Evolutionary conservation across 2,329 filamentous ascomycete genomes (phyloP), one percentile per base, ranked within the genome.

Genomic region (Colletotrichum godetiae): DNA sequence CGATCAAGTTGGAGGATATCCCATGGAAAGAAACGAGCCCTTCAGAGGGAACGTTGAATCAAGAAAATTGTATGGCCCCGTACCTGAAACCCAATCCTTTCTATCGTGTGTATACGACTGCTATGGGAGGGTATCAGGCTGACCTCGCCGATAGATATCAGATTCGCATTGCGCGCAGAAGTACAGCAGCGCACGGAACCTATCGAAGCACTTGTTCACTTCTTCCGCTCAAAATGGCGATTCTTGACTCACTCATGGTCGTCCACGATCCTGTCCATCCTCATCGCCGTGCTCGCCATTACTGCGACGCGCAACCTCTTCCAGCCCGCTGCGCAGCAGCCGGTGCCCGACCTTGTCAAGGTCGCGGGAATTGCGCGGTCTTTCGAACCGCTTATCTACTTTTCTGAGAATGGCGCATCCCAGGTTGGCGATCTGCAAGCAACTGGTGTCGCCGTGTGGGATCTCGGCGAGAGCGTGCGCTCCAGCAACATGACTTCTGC

Each of bases 311-410:
- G 92, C 74, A 88, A 90, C 11, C 84, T 97, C 19, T 90, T 94
- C 64, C 88, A 93, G 72, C 94, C 95, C 12, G 92, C 91, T 35
- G 82, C 86, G 5, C 87, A 89, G 49, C 91, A 87, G 13, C 90
- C 93, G 0, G 92, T 93, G 2, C 94, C 94, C 0, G 95, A 98
- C 80, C 88, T 98, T 19, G 93, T 98, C 80, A 98, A 97, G 81
- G 93, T 98, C 29, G 95, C 95, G 4, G 92, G 93, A 64, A 90
- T 98, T 76, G 95, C 95, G 61, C 94, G 94, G 78, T 95, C 95
- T 11, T 97, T 98, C 79, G 96, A 98, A 81, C 96, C 96, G 6
- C 88, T 98, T 57, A 97, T 98, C 75, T 97, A 97, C 85, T 98
- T 97, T 80, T 97, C 95, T 0, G 95, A 98, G 79, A 93, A 95